These are phyloP conservation scores for Ascochyta viciae-villosae DNA, from an alignment of 2,329 filamentous ascomycete species.

Conservation along the genomic window DNA sequence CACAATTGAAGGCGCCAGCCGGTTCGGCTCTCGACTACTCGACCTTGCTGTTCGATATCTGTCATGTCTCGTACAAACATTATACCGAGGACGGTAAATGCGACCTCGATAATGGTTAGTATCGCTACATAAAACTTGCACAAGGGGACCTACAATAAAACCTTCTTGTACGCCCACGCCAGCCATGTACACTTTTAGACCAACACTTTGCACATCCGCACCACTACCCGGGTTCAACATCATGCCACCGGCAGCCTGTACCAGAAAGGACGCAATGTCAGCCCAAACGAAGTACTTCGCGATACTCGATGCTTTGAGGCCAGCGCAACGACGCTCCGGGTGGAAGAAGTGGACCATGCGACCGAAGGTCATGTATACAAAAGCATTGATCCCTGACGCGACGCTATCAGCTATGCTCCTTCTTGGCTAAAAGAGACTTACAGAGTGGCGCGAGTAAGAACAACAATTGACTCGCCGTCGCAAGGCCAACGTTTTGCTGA, in stretches of 20 bases:
- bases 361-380: conserved; percentile 51
- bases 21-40: not conserved
- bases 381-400: conserved; percentile 53
- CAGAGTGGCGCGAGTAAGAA: conserved; percentile 54
- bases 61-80: not conserved
- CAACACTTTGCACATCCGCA: conserved; percentile 41
- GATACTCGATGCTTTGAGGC: conserved; percentile 49
- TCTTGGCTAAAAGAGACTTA: conserved; percentile 1
- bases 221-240: conserved; percentile 43
- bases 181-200: conserved; percentile 54
- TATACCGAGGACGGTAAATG: not conserved
- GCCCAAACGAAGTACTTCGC: conserved; percentile 54
- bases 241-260: conserved; percentile 52
- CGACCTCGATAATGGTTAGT: not conserved
- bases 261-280: conserved; percentile 55
- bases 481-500: conserved; percentile 44
- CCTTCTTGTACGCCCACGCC: conserved; percentile 36
- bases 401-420: not conserved
- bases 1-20: conserved; percentile 2
- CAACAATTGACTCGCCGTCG: conserved; percentile 50
- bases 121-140: not conserved
- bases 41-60: not conserved
- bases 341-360: conserved; percentile 52
- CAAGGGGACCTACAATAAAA: conserved; percentile 32
- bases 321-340: conserved; percentile 40